Base-by-base conservation (phyloP, 495 filamentous ascomycete species). In the Thozetella sp. region DNA sequence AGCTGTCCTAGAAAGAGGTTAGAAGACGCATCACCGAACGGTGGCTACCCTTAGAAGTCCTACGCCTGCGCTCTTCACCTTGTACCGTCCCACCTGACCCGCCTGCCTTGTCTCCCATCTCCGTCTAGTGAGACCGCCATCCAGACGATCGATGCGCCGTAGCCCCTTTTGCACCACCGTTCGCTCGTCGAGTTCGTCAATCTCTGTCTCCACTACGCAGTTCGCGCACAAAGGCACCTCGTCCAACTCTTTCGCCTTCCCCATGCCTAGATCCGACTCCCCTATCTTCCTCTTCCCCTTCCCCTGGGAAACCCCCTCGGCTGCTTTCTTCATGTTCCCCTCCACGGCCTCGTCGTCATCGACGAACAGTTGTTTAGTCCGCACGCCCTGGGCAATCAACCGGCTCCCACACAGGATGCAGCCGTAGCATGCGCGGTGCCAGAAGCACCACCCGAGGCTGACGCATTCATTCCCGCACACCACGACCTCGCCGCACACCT, bases 391-490 rank as follows among this genome's bases (percentile, higher is more conserved):
- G 9, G 37, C 62, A 2, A 71, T 30, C 1, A 62, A 15, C 51
- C 60, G 65, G 51, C 55, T 62, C 34, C 76, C 73, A 55, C 75
- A 81, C 19, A 80, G 58, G 53, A 82, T 58, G 68, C 79, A 82
- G 11, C 77, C 77, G 55, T 77, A 80, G 45, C 79, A 81, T 0
- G 53, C 71, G 54, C 69, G 63, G 51, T 82, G 78, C 79, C 79
- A 81, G 56, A 81, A 81, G 53, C 76, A 77, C 78, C 75, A 81
- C 1, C 77, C 78, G 17, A 80, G 57, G 51, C 73, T 77, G 15
- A 81, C 76, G 48, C 74, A 72, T 43, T 79, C 78, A 9, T 76
- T 76, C 6, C 70, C 77, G 22, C 74, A 70, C 17, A 71, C 67
- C 1, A 81, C 67, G 26, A 78, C 56, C 63, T 77, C 76, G 61